phyloP scores from a whole-genome alignment of 441 rosid genomes.

The Erodium trifolium region DNA sequence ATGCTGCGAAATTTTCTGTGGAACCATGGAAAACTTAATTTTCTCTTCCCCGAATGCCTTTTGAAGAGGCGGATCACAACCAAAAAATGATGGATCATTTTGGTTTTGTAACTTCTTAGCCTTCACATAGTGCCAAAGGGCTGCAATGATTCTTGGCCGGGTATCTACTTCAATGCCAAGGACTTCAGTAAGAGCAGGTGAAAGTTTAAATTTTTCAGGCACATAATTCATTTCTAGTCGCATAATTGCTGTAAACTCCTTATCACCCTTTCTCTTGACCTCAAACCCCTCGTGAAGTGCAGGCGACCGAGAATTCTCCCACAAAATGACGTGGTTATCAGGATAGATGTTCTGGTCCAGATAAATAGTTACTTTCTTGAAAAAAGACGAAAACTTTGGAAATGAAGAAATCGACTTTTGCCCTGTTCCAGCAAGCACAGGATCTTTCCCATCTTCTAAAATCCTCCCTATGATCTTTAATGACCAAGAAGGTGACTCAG shows the following conservation, averaged over 20 bases:
- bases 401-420: slow-evolving; percentile 51
- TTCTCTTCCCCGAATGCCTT: slow-evolving; percentile 87
- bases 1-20: slow-evolving; percentile 77
- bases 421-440: slow-evolving; percentile 59
- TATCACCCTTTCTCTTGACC: slow-evolving; percentile 90
- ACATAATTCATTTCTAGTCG: slow-evolving; percentile 78
- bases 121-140: slow-evolving; percentile 93
- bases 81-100: slow-evolving; percentile 73
- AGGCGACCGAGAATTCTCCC: slow-evolving; percentile 88
- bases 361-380: slow-evolving; percentile 72
- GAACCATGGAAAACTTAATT: slow-evolving; percentile 67
- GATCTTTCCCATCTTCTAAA: slow-evolving; percentile 84
- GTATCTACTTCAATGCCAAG: slow-evolving; percentile 91
- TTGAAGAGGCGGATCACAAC: slow-evolving; percentile 78
- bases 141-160: slow-evolving; percentile 79
- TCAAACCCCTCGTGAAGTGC: slow-evolving; percentile 92
- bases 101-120: slow-evolving; percentile 84
- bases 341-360: slow-evolving; percentile 87
- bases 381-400: slow-evolving; percentile 82
- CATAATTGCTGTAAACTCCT: slow-evolving; percentile 65
- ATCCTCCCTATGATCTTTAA: slow-evolving; percentile 84
- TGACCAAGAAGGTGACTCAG: slow-evolving; percentile 88
- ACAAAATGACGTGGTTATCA: slow-evolving; percentile 65
- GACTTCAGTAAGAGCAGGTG: slow-evolving; percentile 77
- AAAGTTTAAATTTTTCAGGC: slow-evolving; percentile 87